Evolutionary conservation across 345 rosid species (phyloP), one percentile per base, ranked within the genome.

Genomic region (Murraya paniculata): DNA sequence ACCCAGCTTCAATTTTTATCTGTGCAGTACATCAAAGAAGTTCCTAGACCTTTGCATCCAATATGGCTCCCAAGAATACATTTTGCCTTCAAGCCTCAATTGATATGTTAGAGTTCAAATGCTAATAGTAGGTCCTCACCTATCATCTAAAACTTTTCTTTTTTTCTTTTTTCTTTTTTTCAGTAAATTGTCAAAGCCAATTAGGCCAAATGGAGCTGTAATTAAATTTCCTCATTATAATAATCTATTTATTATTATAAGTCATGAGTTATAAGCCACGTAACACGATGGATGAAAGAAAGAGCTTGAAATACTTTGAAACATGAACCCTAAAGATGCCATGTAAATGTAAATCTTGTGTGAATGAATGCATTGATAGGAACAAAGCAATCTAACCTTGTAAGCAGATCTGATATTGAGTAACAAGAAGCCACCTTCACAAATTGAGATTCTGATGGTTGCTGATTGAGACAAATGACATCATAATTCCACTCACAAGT

Each of bases 401-500:
- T 82, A 33, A 96, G 76, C 28, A 96, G 87, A 86, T 91, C 97
- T 53, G 90, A 85, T 72, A 92, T 81, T 55, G 98, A 84, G 30
- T 86, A 82, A 84, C 91, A 89, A 60, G 87, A 86, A 86, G 98
- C 95, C 85, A 90, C 95, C 86, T 87, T 92, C 38, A 92, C 90
- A 83, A 92, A 82, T 75, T 87, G 91, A 87, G 95, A 89, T 80
- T 89, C 87, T 71, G 72, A 84, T 16, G 91, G 88, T 72, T 87
- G 82, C 98, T 94, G 84, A 61, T 80, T 31, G 36, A 85, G 82
- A 79, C 77, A 82, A 50, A 50, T 8, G 19, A 77, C 56, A 28
- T 25, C 35, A 82, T 3, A 73, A 71, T 14, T 25, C 28, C 61
- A 80, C 48, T 73, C 31, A 79, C 1, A 68, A 56, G 33, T 14